Evolutionary conservation across 192 early-diverging fungal genomes (phyloP).

Genomic region (Cetraspora pellucida): DNA sequence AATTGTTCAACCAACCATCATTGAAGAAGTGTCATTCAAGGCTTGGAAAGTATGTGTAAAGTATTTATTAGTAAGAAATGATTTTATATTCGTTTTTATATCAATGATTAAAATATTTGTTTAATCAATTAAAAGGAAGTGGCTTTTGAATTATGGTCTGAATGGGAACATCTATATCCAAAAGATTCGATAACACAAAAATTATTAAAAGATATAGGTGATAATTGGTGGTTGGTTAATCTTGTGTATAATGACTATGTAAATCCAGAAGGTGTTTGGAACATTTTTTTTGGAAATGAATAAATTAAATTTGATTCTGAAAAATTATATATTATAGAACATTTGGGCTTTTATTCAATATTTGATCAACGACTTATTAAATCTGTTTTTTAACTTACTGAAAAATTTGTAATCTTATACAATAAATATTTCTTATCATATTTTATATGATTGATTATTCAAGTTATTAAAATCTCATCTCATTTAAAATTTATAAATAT

Average conservation of each 20-base stretch:
- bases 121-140: constrained; percentile 61
- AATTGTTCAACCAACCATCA: constrained; percentile 95
- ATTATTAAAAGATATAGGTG: constrained; percentile 66
- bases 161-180: constrained; percentile 83
- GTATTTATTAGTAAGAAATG: not conserved
- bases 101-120: not conserved
- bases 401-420: no score
- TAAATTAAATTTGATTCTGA: not conserved
- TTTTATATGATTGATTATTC: no score
- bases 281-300: constrained; percentile 53
- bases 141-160: constrained; percentile 89
- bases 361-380: no score
- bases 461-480: no score
- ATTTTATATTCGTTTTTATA: not conserved
- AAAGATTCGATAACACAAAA: constrained; percentile 46
- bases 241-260: constrained; percentile 95
- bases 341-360: no score
- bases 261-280: constrained; percentile 65
- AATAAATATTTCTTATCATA: no score
- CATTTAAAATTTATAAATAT: no score
- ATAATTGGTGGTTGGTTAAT: constrained; percentile 89
- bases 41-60: constrained; percentile 78
- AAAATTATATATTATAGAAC: no score
- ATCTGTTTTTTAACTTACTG: no score
- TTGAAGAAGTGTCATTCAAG: constrained; percentile 86